phyloP scores from a whole-genome alignment of 1,139 yeast species.

The Taphrina betulina region DNA sequence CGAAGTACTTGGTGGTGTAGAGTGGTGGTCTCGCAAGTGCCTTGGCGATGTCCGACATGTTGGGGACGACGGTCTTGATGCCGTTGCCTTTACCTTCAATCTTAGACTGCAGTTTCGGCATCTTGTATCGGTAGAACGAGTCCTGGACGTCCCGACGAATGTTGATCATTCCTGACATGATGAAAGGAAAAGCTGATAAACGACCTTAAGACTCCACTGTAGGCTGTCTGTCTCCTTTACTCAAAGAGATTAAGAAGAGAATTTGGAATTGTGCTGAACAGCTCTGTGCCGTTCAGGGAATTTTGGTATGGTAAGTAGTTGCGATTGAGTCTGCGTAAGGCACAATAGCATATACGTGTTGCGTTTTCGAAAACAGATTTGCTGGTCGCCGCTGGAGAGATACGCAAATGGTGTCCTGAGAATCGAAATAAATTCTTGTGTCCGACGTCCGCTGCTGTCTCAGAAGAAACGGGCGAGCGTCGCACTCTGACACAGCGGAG shows the following conservation, averaged over 20 bases:
- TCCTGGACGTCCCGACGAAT: slow-evolving; percentile 97
- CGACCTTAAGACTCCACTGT: not conserved
- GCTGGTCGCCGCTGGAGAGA: too few relatives aligned
- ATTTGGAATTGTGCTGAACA: slow-evolving; percentile 3
- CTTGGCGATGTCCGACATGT: slow-evolving; percentile 88
- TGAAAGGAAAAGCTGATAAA: not conserved
- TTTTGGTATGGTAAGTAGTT: slow-evolving; percentile 22
- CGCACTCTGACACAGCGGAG: too few relatives aligned
- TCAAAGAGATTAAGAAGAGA: too few relatives aligned
- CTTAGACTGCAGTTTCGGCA: slow-evolving; percentile 97
- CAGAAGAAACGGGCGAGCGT: too few relatives aligned
- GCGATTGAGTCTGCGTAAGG: slow-evolving; percentile 5
- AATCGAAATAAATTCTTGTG: too few relatives aligned
- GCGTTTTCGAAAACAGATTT: slow-evolving; percentile 24
- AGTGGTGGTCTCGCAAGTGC: slow-evolving; percentile 91
- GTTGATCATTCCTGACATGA: slow-evolving; percentile 76
- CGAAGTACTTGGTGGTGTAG: slow-evolving; percentile 85
- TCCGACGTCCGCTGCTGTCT: too few relatives aligned
- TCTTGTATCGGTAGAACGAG: slow-evolving; percentile 98
- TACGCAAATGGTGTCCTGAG: too few relatives aligned
- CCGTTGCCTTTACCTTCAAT: slow-evolving; percentile 99
- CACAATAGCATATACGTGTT: slow-evolving; percentile 15
- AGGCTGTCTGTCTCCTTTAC: too few relatives aligned
- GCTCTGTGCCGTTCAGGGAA: slow-evolving; percentile 17
- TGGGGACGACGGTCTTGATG: slow-evolving; percentile 91